phyloP scores from a whole-genome alignment of 345 rosid species.

The Syzygium oleosum region DNA sequence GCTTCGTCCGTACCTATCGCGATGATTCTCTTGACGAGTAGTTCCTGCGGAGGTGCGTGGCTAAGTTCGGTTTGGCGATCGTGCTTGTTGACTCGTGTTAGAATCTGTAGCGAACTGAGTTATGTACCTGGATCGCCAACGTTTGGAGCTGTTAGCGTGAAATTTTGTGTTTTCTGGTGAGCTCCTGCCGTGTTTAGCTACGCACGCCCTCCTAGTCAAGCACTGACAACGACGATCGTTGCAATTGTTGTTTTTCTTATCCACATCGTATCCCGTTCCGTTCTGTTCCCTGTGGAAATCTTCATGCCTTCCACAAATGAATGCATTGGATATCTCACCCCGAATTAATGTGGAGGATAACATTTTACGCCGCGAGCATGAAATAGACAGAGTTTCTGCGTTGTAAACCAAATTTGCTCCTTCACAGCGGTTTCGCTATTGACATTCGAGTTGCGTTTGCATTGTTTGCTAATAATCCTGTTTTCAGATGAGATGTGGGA shows the following conservation, averaged over 20 bases:
- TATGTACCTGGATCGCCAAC: not conserved
- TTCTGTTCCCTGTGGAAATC: not conserved
- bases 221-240: not conserved
- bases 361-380: not conserved
- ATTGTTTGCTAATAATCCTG: not conserved
- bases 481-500: slow-evolving; percentile 63
- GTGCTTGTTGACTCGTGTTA: not conserved
- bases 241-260: not conserved
- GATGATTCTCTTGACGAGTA: not conserved
- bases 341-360: not conserved
- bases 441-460: not conserved
- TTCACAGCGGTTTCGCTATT: not conserved
- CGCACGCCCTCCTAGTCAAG: not conserved
- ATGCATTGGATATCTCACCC: not conserved
- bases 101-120: not conserved
- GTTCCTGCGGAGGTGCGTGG: not conserved
- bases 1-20: not conserved
- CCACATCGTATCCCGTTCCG: no score
- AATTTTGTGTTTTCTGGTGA: not conserved
- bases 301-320: not conserved
- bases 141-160: not conserved
- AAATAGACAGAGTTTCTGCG: not conserved
- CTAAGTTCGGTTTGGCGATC: not conserved
- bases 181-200: not conserved
- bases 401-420: not conserved